Conservation (phyloP, 345 rosid genomes). For the Murraya paniculata region DNA sequence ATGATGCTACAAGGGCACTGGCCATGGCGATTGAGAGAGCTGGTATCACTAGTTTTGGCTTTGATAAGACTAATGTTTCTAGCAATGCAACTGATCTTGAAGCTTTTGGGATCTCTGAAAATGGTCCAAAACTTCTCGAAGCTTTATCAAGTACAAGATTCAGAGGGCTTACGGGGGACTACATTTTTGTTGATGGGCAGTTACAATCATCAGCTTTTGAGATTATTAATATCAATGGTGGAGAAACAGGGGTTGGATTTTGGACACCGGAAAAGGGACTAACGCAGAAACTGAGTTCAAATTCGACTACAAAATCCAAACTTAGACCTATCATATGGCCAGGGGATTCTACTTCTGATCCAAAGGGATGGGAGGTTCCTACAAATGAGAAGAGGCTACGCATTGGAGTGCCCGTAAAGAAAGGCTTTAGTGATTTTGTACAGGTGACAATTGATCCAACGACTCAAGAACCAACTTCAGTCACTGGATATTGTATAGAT, state of each 20-base stretch:
- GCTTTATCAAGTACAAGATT: slow-evolving; percentile 30
- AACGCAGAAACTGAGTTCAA: slow-evolving; percentile 15
- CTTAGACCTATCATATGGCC: slow-evolving; percentile 39
- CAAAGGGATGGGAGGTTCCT: slow-evolving; percentile 51
- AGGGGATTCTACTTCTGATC: slow-evolving; percentile 27
- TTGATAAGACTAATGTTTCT: slow-evolving; percentile 14
- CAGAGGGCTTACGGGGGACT: slow-evolving; percentile 44
- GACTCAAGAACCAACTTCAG: background rate
- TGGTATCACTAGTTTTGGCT: slow-evolving; percentile 17
- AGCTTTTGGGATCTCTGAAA: slow-evolving; percentile 36
- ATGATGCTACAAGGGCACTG: slow-evolving; percentile 45
- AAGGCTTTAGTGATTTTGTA: slow-evolving; percentile 37
- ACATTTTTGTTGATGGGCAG: slow-evolving; percentile 30
- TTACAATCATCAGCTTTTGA: slow-evolving; percentile 31
- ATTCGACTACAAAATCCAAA: slow-evolving; percentile 23
- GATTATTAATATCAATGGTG: slow-evolving; percentile 36
- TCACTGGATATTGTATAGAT: slow-evolving; percentile 41
- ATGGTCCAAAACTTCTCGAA: slow-evolving; percentile 35
- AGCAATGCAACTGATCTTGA: slow-evolving; percentile 32
- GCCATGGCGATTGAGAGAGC: slow-evolving; percentile 50
- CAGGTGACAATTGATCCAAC: slow-evolving; percentile 26
- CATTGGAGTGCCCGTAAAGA: slow-evolving; percentile 43
- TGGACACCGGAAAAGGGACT: slow-evolving; percentile 45
- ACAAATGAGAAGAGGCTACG: slow-evolving; percentile 38
- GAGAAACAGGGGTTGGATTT: slow-evolving; percentile 37